Evolutionary conservation across 345 rosid genomes (phyloP), one percentile per base, ranked within the genome.

Genomic region (Bretschneidera sinensis): DNA sequence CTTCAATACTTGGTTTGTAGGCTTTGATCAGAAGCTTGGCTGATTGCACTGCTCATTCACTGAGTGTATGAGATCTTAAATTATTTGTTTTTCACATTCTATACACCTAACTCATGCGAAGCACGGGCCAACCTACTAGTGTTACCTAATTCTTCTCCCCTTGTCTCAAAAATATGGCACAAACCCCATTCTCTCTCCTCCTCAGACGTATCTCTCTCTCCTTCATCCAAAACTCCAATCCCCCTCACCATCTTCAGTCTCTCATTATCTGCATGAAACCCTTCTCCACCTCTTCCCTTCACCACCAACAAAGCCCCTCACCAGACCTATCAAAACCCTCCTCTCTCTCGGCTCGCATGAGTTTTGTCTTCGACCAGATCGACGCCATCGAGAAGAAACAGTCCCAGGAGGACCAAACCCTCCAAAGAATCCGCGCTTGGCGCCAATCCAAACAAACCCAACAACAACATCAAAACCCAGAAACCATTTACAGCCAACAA

Each of bases 351-450:
- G 79, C 92, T 55, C 95, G 97, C 21, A 79, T 88, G 74, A 88
- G 95, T 82, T 88, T 91, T 64, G 83, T 94, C 4, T 94, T 94
- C 60, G 97, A 91, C 24, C 97, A 94, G 69, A 91, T 94, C 39
- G 96, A 94, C 34, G 70, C 84, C 14, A 86, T 86, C 25, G 92
- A 92, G 70, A 88, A 86, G 31, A 92, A 82, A 20, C 89, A 81
- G 51, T 58, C 73, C 49, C 77, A 84, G 49, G 72, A 78, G 61
- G 83, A 87, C 74, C 77, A 80, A 47, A 85, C 96, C 25, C 94
- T 90, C 48, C 92, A 90, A 57, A 78, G 88, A 49, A 94, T 94
- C 57, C 95, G 99, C 49, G 77, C 83, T 53, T 90, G 97, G 97
- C 92, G 95, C 64, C 91, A 85, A 59, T 81, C 96, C 64, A 94